A percentile compares a stretch with the other conserved stretches of the same genome.
These are phyloP conservation scores for Diaporthe vexans DNA, from an alignment of 2,329 filamentous ascomycete species.

Conservation along the genomic window DNA sequence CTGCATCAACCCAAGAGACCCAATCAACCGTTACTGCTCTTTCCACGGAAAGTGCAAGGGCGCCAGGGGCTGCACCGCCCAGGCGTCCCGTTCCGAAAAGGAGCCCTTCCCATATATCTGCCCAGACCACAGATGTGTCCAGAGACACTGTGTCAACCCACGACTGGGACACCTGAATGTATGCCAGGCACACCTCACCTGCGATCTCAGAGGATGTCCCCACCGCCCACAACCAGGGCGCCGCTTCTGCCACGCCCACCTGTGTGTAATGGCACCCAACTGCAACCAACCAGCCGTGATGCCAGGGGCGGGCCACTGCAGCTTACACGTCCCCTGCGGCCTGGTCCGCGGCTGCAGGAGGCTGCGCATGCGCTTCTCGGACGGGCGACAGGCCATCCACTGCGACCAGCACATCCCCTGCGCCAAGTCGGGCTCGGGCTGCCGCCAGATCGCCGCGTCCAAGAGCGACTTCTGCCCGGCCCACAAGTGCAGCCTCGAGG, in stretches of 20 bases:
- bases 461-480: conserved; percentile 20
- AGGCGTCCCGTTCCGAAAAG: conserved; percentile 30
- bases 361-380: conserved; percentile 16
- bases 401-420: conserved; percentile 35
- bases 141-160: conserved; percentile 12
- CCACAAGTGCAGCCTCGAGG: conserved; percentile 39
- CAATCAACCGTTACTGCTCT: conserved; percentile 37
- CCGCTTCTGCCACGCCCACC: conserved; percentile 34
- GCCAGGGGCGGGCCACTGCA: conserved; percentile 22
- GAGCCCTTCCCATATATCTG: conserved; percentile 38
- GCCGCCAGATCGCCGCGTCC: conserved; percentile 21
- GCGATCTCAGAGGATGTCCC: conserved; percentile 26
- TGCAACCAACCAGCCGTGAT: conserved; percentile 23
- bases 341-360: conserved; percentile 33
- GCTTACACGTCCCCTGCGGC: conserved; percentile 32
- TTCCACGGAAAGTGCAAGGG: conserved; percentile 39
- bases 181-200: conserved; percentile 38
- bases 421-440: conserved; percentile 16
- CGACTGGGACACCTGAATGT: conserved; percentile 8
- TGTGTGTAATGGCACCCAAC: conserved; percentile 28
- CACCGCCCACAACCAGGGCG: conserved; percentile 26
- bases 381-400: conserved; percentile 32
- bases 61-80: conserved; percentile 13
- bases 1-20: conserved; percentile 40
- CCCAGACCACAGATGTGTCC: conserved; percentile 33